These are phyloP conservation scores for Exophiala phaeomuriformis DNA, from an alignment of 2,329 filamentous ascomycete species.

Conservation along the genomic window DNA sequence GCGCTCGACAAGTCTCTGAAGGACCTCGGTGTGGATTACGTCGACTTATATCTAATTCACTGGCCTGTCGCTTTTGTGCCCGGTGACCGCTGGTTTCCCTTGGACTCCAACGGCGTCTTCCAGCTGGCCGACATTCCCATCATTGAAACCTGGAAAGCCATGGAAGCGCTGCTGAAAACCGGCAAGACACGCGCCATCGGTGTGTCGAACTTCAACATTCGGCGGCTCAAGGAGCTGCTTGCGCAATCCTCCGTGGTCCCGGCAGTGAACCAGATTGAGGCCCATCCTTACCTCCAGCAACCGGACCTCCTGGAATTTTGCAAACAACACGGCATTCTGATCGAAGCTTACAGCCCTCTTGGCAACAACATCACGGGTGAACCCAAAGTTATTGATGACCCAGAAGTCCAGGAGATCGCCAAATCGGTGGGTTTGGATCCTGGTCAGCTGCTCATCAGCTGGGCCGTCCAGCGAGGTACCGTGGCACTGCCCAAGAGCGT, in stretches of 20 bases:
- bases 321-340: constrained; percentile 50
- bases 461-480: constrained; percentile 49
- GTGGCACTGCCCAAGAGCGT: constrained; percentile 51
- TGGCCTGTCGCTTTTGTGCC: constrained; percentile 45
- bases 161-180: constrained; percentile 37
- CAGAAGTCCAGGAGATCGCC: constrained; percentile 57
- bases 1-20: constrained; percentile 44
- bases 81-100: constrained; percentile 43
- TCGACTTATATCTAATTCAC: constrained; percentile 48
- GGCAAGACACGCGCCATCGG: constrained; percentile 38
- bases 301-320: constrained; percentile 51
- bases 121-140: constrained; percentile 33
- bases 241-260: constrained; percentile 33
- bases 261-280: constrained; percentile 62
- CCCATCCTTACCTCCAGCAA: constrained; percentile 61
- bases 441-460: constrained; percentile 49
- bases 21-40: constrained; percentile 47
- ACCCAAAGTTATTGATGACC: constrained; percentile 57
- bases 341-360: constrained; percentile 60
- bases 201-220: constrained; percentile 38
- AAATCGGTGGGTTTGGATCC: constrained; percentile 55
- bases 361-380: constrained; percentile 54
- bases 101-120: constrained; percentile 34
- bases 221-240: constrained; percentile 20
- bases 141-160: constrained; percentile 37